Evolutionary conservation across 805 yeast genomes (phyloP).

Genomic region (Myxozyma mucilagina): DNA sequence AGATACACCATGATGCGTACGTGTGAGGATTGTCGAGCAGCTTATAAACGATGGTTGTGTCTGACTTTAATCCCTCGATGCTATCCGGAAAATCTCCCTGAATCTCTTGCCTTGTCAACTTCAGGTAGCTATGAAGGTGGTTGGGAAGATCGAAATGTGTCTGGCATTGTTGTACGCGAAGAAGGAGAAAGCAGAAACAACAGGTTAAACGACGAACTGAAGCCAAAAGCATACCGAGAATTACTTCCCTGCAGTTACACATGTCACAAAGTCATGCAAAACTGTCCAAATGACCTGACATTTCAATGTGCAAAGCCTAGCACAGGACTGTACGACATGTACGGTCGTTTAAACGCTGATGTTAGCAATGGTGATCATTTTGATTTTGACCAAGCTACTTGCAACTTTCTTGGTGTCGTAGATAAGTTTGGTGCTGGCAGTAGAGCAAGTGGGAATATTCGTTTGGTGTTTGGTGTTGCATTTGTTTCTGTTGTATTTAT

Average conservation of each 20-base stretch:
- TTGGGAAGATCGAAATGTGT: constrained; percentile 38
- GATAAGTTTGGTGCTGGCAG: constrained; percentile 11
- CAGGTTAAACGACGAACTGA: constrained; percentile 51
- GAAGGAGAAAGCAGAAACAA: constrained; percentile 53
- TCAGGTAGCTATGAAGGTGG: constrained; percentile 48
- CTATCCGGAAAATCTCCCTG: constrained; percentile 45
- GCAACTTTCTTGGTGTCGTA: constrained; percentile 16
- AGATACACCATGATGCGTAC: constrained; percentile 70
- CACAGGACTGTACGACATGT: constrained; percentile 30
- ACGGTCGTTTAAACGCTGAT: constrained; percentile 17
- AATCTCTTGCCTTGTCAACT: constrained; percentile 25
- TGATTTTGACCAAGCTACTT: constrained; percentile 5
- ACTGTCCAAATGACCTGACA: constrained; percentile 77
- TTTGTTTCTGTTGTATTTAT: background rate
- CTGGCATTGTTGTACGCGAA: constrained; percentile 5
- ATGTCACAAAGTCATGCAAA: constrained; percentile 74
- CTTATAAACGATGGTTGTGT: constrained; percentile 88
- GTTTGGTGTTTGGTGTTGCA: background rate
- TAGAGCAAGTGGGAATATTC: background rate
- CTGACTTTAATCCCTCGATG: constrained; percentile 87
- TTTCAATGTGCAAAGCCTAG: constrained; percentile 67
- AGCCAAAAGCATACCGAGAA: constrained; percentile 70
- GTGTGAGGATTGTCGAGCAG: constrained; percentile 68
- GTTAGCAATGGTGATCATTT: constrained; percentile 7
- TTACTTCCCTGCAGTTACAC: constrained; percentile 81